Evolutionary conservation across 2,329 filamentous ascomycete species (phyloP).

Genomic region (Davidsoniella eucalypti): DNA sequence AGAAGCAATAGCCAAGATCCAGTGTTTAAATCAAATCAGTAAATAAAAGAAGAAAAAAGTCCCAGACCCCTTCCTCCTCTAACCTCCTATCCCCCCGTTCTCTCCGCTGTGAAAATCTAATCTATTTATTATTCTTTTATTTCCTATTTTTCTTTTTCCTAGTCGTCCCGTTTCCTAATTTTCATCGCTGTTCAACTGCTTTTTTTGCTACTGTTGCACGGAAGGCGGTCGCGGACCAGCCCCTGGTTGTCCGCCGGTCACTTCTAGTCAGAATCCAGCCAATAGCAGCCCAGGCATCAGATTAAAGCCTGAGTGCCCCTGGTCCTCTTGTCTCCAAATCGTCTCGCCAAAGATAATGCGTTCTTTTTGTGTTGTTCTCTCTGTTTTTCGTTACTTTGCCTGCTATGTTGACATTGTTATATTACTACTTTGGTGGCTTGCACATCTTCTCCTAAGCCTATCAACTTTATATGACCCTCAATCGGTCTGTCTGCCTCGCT

Average conservation of each 20-base stretch:
- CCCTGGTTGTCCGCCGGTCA: too few species aligned
- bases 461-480: too few species aligned
- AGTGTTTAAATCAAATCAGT: too few species aligned
- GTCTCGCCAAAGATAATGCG: too few species aligned
- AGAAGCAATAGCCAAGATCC: too few species aligned
- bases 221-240: neutral
- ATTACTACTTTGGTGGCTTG: too few species aligned
- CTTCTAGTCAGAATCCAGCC: neutral
- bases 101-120: neutral
- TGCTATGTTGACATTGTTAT: too few species aligned
- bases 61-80: neutral
- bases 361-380: too few species aligned
- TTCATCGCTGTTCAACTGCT: neutral
- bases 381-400: too few species aligned
- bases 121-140: neutral
- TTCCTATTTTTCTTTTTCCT: neutral
- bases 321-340: constrained; percentile 2
- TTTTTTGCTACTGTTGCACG: neutral
- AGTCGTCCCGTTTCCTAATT: neutral
- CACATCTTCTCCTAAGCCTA: too few species aligned
- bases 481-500: too few species aligned
- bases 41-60: too few species aligned
- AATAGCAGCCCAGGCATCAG: neutral
- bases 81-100: neutral
- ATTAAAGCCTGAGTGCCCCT: constrained; percentile 5